A percentile compares a stretch with the other conserved stretches of the same genome.
These are phyloP conservation scores for Trichoderma brevicompactum DNA, from an alignment of 2,329 filamentous ascomycete genomes.

Conservation along the genomic window DNA sequence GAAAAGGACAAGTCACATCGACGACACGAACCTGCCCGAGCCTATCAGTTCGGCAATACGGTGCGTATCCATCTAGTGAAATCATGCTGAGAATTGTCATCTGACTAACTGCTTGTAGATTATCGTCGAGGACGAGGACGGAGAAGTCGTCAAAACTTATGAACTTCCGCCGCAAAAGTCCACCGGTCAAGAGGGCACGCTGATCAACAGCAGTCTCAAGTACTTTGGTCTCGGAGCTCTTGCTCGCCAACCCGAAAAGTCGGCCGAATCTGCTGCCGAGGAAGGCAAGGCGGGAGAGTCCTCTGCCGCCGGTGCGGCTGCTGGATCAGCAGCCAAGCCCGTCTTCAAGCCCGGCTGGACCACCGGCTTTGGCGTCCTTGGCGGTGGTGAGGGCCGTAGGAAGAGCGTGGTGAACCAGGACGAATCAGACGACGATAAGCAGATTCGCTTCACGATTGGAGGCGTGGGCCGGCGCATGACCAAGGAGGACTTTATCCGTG, in stretches of 20 bases:
- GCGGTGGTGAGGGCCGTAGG: constrained; percentile 40
- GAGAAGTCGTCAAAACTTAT: constrained; percentile 84
- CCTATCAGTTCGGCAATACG: constrained; percentile 84
- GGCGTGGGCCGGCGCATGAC: constrained; percentile 75
- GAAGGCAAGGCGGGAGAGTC: constrained; percentile 41
- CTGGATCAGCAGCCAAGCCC: constrained; percentile 41
- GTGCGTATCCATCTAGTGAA: constrained; percentile 47
- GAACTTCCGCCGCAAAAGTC: constrained; percentile 65
- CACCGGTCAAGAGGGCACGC: constrained; percentile 46
- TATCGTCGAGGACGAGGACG: constrained; percentile 85
- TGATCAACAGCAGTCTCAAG: constrained; percentile 54
- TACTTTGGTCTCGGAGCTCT: constrained; percentile 58
- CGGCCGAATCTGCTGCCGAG: constrained; percentile 38
- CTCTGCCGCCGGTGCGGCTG: constrained; percentile 35
- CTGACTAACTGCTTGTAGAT: constrained; percentile 54
- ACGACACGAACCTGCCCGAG: constrained; percentile 72
- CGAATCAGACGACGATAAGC: constrained; percentile 67
- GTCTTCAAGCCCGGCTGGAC: constrained; percentile 56
- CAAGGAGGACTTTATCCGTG: constrained; percentile 77
- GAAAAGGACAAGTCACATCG: constrained; percentile 64
- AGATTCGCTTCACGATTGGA: constrained; percentile 76
- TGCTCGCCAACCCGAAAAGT: constrained; percentile 47
- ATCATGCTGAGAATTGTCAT: background rate
- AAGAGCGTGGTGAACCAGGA: constrained; percentile 49
- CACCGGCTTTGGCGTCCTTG: constrained; percentile 48